Evolutionary conservation across 2,329 filamentous ascomycete species (phyloP), one percentile per base, ranked within the genome.

Genomic region (Fusarium temperatum): DNA sequence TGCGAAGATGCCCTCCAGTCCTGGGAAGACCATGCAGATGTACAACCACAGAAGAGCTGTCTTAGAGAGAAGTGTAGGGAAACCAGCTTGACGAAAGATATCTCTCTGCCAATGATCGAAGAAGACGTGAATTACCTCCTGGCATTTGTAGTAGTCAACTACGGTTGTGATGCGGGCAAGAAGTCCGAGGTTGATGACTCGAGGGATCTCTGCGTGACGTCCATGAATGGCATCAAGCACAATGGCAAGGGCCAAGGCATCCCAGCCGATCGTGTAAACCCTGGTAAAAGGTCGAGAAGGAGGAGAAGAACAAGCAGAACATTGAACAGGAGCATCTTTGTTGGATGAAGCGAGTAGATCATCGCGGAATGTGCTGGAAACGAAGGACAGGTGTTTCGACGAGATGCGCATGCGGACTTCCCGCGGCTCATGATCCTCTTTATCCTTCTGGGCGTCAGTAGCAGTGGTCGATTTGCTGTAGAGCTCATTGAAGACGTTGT

Each of bases 201-300:
- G 32, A 8, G 59, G 69, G 0, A 65, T 35, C 3, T 20, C 42
- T 20, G 17, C 15, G 13, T 57, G 20, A 6, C 55, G 59, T 1
- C 56, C 56, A 18, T 74, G 69, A 2, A 70, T 62, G 1, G 62
- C 41, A 8, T 72, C 55, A 20, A 72, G 35, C 2, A 74, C 35
- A 0, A 73, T 28, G 1, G 45, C 22, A 3, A 74, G 42, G 0
- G 63, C 62, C 4, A 55, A 8, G 0, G 20, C 36, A n/a, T 74
- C 66, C 69, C 63, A 72, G 1, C 39, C 50, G 11, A 11, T 63
- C 5, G 58, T 17, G 15, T 18, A 4, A 0, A 71, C 59, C 26
- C 12, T 28, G 0, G 32, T 38, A 17, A 39, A 0, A 22, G 28
- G 32, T 13, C 20, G 32, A 22, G 20, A 9, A 39, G 26, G 6